These are phyloP conservation scores for Sporothrix protearum DNA, from an alignment of 2,329 filamentous ascomycete genomes.

Conservation along the genomic window DNA sequence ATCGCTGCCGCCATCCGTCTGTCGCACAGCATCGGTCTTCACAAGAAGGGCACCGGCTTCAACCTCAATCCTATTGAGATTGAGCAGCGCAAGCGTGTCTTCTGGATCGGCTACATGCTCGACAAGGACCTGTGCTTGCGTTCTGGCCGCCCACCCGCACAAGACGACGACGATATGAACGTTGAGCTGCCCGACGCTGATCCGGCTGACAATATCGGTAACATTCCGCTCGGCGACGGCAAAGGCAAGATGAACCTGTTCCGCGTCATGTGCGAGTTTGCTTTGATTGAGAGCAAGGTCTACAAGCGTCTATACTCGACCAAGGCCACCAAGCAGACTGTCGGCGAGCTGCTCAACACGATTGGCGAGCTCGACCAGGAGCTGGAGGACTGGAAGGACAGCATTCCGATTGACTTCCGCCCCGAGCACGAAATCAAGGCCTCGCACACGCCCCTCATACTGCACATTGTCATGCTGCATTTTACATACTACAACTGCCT, in stretches of 20 bases:
- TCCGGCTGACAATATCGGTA: constrained; percentile 87
- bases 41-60: constrained; percentile 89
- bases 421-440: constrained; percentile 95
- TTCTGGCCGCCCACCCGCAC: constrained; percentile 57
- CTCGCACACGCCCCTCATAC: constrained; percentile 84
- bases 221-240: constrained; percentile 83
- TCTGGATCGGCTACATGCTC: constrained; percentile 64
- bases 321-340: constrained; percentile 84
- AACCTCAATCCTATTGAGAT: constrained; percentile 91
- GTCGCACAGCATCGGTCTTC: constrained; percentile 89
- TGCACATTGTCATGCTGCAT: constrained; percentile 91
- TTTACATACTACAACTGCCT: constrained; percentile 98
- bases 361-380: constrained; percentile 91
- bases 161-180: constrained; percentile 77
- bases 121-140: constrained; percentile 62
- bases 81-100: constrained; percentile 72
- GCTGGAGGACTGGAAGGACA: constrained; percentile 93
- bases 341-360: constrained; percentile 88
- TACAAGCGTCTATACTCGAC: constrained; percentile 93
- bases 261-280: constrained; percentile 85
- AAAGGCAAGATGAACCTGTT: constrained; percentile 95
- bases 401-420: constrained; percentile 91
- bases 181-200: constrained; percentile 91
- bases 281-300: constrained; percentile 87
- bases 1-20: constrained; percentile 86